A percentile compares a stretch with the other conserved stretches of the same genome.
phyloP scores from a whole-genome alignment of 148 eudicot species.

The Persicaria tinctoria region DNA sequence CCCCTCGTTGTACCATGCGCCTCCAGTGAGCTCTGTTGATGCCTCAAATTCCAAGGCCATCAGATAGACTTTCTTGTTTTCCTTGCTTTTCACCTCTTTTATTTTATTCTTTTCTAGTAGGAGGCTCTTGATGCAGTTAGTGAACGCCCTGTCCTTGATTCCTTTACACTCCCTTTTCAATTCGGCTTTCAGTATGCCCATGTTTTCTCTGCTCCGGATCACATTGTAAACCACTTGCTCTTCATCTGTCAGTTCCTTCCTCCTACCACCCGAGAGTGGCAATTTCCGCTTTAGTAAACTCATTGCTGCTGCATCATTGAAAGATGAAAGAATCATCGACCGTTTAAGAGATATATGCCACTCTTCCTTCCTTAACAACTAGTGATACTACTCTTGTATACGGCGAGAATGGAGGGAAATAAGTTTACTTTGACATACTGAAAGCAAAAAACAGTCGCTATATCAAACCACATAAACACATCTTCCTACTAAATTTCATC shows the following conservation, averaged over 20 bases:
- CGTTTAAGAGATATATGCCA: too few species aligned
- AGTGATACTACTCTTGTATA: too few species aligned
- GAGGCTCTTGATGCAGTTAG: constrained; percentile 41
- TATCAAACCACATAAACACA: too few species aligned
- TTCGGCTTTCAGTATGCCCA: constrained; percentile 54
- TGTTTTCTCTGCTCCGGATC: constrained; percentile 41
- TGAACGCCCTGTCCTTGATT: constrained; percentile 12
- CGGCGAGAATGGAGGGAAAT: too few species aligned
- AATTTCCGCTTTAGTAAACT: constrained; percentile 26
- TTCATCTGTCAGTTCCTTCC: constrained; percentile 19
- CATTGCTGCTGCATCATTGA: neutral
- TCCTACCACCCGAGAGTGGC: neutral
- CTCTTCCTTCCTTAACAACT: too few species aligned
- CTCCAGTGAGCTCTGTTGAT: constrained; percentile 62
- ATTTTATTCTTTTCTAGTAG: constrained; percentile 19
- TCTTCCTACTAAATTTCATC: too few species aligned
- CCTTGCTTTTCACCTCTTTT: constrained; percentile 53
- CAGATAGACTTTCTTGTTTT: constrained; percentile 34
- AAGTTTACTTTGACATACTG: too few species aligned
- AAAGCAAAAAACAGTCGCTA: too few species aligned
- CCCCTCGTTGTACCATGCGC: constrained; percentile 70
- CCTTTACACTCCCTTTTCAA: constrained; percentile 10
- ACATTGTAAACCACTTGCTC: constrained; percentile 32
- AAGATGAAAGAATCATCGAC: too few species aligned
- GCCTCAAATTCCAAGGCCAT: constrained; percentile 66